A percentile compares a stretch with the other conserved stretches of the same genome.
Conservation (phyloP, 1,284 basidiomycete species). For the Chondrostereum purpureum region DNA sequence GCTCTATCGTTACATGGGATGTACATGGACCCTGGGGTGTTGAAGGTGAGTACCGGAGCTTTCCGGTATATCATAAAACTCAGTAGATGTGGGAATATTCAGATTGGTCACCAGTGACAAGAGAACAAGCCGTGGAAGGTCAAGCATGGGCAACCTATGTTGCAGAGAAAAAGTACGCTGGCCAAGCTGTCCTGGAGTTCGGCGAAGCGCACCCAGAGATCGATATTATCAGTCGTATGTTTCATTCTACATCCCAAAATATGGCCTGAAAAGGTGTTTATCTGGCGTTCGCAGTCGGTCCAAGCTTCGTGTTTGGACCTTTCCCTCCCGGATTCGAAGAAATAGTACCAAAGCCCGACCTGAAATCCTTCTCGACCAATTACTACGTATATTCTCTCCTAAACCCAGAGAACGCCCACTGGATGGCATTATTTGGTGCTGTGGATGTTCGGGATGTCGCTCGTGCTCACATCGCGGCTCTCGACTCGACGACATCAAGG, state of each 20-base stretch:
- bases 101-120: slow-evolving; percentile 16
- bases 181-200: slow-evolving; percentile 16
- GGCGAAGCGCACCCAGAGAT: slow-evolving; percentile 17
- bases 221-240: slow-evolving; percentile 21
- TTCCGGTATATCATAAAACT: neutral
- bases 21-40: slow-evolving; percentile 8
- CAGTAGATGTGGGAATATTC: neutral
- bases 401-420: slow-evolving; percentile 7
- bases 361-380: slow-evolving; percentile 16
- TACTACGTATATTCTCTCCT: slow-evolving; percentile 15
- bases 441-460: slow-evolving; percentile 21
- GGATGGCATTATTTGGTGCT: slow-evolving; percentile 9
- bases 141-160: slow-evolving; percentile 12
- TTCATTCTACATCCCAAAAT: neutral
- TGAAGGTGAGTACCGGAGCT: slow-evolving; percentile 1
- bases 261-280: neutral
- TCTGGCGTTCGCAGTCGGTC: slow-evolving; percentile 16
- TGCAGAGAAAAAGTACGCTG: slow-evolving; percentile 18
- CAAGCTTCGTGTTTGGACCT: slow-evolving; percentile 23
- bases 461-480: slow-evolving; percentile 18
- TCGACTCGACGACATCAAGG: slow-evolving; percentile 9
- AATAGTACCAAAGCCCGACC: slow-evolving; percentile 15
- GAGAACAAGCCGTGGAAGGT: slow-evolving; percentile 12
- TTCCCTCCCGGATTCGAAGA: slow-evolving; percentile 15
- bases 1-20: slow-evolving; percentile 11